Conservation (phyloP, 768 basidiomycete species). For the Macrolepiota albuminosa region DNA sequence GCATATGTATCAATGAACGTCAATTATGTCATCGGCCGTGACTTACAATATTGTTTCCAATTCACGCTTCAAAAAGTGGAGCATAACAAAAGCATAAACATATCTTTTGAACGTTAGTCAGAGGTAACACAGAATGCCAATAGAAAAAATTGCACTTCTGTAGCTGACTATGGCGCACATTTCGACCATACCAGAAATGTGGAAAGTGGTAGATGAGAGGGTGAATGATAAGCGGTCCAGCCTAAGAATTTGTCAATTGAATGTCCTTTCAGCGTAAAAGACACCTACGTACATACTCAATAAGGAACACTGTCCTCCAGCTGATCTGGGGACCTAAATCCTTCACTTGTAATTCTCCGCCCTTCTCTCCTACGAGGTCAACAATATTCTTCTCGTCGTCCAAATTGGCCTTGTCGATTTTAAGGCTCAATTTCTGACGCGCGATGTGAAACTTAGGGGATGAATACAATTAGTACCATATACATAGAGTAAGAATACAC, state of each 20-base stretch:
- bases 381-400: slow-evolving; percentile 58
- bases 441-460: slow-evolving; percentile 55
- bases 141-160: slow-evolving; percentile 49
- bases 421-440: slow-evolving; percentile 70
- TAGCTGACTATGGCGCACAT: slow-evolving; percentile 68
- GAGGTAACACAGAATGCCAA: neutral
- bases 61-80: slow-evolving; percentile 91
- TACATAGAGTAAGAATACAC: neutral
- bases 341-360: slow-evolving; percentile 70
- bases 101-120: slow-evolving; percentile 39
- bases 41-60: slow-evolving; percentile 85
- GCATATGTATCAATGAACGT: neutral
- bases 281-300: slow-evolving; percentile 81
- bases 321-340: slow-evolving; percentile 88
- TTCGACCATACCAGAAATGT: slow-evolving; percentile 59
- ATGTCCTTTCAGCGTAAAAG: neutral
- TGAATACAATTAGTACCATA: slow-evolving; percentile 3
- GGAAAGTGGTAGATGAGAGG: slow-evolving; percentile 78
- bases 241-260: slow-evolving; percentile 33
- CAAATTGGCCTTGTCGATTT: slow-evolving; percentile 56
- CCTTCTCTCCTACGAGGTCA: slow-evolving; percentile 52
- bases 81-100: slow-evolving; percentile 68
- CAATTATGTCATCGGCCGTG: neutral
- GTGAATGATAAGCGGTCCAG: slow-evolving; percentile 86
- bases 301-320: slow-evolving; percentile 85